phyloP scores from a whole-genome alignment of 2,329 filamentous ascomycete genomes.

The Talaromyces funiculosus region DNA sequence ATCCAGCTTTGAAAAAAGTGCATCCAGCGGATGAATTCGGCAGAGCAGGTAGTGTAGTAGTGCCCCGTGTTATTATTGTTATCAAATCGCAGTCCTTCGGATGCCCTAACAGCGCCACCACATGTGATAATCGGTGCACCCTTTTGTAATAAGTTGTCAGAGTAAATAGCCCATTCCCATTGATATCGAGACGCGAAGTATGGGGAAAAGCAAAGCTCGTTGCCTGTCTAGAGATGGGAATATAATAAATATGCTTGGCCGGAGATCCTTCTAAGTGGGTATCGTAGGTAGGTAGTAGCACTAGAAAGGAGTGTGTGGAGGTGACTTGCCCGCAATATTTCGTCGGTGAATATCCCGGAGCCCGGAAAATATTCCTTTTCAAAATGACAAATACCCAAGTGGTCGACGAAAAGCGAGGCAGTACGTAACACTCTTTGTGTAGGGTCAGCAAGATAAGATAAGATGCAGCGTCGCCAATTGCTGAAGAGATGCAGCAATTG shows the following conservation, averaged over 20 bases:
- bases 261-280: not conserved
- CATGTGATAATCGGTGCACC: not conserved
- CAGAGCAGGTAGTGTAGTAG: not conserved
- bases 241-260: not conserved
- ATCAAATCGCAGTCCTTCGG: not conserved
- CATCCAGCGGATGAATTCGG: not conserved
- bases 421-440: not conserved
- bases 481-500: not conserved
- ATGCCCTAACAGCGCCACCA: slow-evolving; percentile 8
- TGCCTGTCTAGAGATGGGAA: not conserved
- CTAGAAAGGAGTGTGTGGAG: not conserved
- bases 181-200: not conserved
- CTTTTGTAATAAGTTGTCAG: not conserved
- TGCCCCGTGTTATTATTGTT: not conserved
- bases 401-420: not conserved
- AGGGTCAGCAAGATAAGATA: not conserved
- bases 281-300: not conserved
- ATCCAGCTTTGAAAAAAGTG: not conserved
- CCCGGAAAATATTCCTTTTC: not conserved
- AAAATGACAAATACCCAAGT: not conserved
- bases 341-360: not conserved
- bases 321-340: not conserved
- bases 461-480: not conserved
- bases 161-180: not conserved
- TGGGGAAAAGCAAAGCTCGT: not conserved